These are phyloP conservation scores for Basipetospora chlamydospora DNA, from an alignment of 2,329 filamentous ascomycete genomes.

Conservation along the genomic window DNA sequence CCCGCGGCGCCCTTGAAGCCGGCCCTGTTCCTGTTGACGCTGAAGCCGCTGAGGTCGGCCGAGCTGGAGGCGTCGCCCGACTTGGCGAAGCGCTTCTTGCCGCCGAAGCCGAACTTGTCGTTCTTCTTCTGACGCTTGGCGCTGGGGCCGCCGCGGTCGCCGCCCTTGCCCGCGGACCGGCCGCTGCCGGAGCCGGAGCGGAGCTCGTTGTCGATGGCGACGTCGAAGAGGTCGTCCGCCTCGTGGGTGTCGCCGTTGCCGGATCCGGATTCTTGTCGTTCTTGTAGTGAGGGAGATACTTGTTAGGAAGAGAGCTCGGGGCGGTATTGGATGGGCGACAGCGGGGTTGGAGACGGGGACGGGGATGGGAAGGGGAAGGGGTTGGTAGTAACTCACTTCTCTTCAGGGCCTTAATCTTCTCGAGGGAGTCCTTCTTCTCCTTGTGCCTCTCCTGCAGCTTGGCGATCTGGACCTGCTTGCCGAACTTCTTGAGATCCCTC, in stretches of 20 bases:
- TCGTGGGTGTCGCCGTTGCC: slow-evolving; percentile 55
- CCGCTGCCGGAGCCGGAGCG: slow-evolving; percentile 19
- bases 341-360: background rate
- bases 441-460: slow-evolving; percentile 91
- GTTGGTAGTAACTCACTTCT: slow-evolving; percentile 54
- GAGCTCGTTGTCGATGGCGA: slow-evolving; percentile 61
- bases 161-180: slow-evolving; percentile 18
- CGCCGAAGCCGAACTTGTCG: slow-evolving; percentile 86
- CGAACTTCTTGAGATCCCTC: slow-evolving; percentile 96
- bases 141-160: slow-evolving; percentile 20
- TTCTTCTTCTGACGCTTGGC: slow-evolving; percentile 87
- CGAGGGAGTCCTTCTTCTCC: slow-evolving; percentile 80
- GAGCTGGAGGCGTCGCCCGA: slow-evolving; percentile 77
- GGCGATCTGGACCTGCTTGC: slow-evolving; percentile 93
- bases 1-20: slow-evolving; percentile 7
- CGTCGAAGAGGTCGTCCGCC: slow-evolving; percentile 70
- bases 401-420: slow-evolving; percentile 92
- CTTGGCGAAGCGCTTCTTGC: slow-evolving; percentile 86
- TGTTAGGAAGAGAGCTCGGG: slow-evolving; percentile 14
- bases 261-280: slow-evolving; percentile 58
- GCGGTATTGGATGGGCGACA: background rate
- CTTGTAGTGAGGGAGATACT: slow-evolving; percentile 29
- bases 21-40: slow-evolving; percentile 41
- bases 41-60: slow-evolving; percentile 69
- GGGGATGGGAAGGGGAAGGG: background rate